Conservation (phyloP, 495 filamentous ascomycete species). For the Arthonia radiata region DNA sequence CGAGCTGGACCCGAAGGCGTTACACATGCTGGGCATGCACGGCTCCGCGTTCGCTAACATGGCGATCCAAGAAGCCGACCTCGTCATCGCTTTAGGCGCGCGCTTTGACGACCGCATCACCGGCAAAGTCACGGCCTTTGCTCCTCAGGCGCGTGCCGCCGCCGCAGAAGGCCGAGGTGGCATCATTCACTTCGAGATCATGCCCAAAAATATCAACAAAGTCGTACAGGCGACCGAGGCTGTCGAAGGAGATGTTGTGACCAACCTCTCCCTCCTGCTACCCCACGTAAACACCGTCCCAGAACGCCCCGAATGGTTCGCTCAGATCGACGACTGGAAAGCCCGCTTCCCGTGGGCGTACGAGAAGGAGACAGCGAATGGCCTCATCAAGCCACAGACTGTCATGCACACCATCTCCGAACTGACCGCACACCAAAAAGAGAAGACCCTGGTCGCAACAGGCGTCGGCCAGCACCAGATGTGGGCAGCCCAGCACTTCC, state of each 20-base stretch:
- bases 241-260: conserved; percentile 45
- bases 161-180: conserved; percentile 46
- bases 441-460: conserved; percentile 63
- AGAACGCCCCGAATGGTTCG: conserved; percentile 63
- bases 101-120: conserved; percentile 67
- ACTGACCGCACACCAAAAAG: conserved; percentile 44
- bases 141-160: conserved; percentile 38
- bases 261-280: conserved; percentile 48
- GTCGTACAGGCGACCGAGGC: conserved; percentile 63
- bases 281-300: conserved; percentile 30
- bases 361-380: conserved; percentile 40
- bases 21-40: conserved; percentile 73
- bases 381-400: conserved; percentile 68
- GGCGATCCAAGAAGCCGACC: conserved; percentile 53
- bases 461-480: conserved; percentile 95
- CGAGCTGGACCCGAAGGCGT: conserved; percentile 47
- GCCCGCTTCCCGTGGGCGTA: conserved; percentile 57
- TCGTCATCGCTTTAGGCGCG: conserved; percentile 51
- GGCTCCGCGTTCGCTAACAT: conserved; percentile 58
- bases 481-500: conserved; percentile 89
- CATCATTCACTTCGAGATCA: conserved; percentile 60
- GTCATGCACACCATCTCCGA: conserved; percentile 63
- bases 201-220: conserved; percentile 78
- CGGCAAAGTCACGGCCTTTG: conserved; percentile 35
- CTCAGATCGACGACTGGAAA: conserved; percentile 76